Evolutionary conservation across 2,329 filamentous ascomycete species (phyloP), one percentile per base, ranked within the genome.

Genomic region (Epichloe festucae): DNA sequence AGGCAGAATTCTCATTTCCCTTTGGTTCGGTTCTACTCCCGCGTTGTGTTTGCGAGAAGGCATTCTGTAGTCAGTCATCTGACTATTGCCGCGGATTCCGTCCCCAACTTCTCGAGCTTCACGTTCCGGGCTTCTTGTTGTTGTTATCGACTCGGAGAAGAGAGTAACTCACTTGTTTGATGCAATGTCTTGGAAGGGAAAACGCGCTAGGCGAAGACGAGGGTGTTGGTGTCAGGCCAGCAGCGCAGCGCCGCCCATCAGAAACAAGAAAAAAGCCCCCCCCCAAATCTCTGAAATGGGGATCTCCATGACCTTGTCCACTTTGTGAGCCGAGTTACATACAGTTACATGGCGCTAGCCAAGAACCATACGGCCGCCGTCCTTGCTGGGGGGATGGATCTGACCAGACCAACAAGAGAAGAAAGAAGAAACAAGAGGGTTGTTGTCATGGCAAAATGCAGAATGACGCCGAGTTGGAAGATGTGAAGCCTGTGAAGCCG

Each of bases 211-310:
- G 40, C 40, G 10, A 19, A 42, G 17, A 42, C 11, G 40, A 19
- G 40, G n/a, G n/a, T 42, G 17, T 42, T 42, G n/a, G 27, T 31
- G 21, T 45, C 43, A n/a, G 40, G 11, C 41, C 27, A 27, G 27
- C 27, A 27, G 27, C 27, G 27, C 27, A 27, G 27, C 27, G 27
- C 27, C 27, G 27, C 27, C 27, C 27, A 27, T 27, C 27, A 27
- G 27, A 27, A 27, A 27, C 27, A 27, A 27, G 23, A 27, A 27
- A 27, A 8, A 27, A 2, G 5, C 5, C 23, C 23, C 17, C 40
- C 46, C 46, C 12, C 19, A 17, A 17, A 43, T 40, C 48, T 51
- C 34, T 46, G 40, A 46, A 46, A 42, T 54, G 52, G 52, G 52
- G 52, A 52, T 48, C 31, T 19, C 38, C 36, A 50, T 34, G 40